These are phyloP conservation scores for Dichomitus squalens DNA, from an alignment of 1,284 basidiomycete species.

Conservation along the genomic window DNA sequence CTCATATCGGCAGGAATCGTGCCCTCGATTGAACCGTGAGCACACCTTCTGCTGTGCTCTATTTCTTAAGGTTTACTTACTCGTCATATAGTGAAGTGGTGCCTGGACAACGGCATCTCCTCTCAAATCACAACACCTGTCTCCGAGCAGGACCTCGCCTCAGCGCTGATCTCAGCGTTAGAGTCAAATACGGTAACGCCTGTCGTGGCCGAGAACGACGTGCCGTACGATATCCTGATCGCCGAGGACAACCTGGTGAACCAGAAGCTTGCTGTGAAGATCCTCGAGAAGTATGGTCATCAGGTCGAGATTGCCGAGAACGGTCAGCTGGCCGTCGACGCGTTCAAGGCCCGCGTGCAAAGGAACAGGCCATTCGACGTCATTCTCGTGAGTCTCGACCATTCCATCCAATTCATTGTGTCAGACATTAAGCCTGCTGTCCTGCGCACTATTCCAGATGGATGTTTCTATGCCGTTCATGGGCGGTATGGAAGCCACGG, in stretches of 20 bases:
- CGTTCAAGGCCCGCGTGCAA: conserved; percentile 79
- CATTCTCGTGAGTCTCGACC: conserved; percentile 65
- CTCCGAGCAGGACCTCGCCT: conserved; percentile 85
- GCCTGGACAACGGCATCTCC: conserved; percentile 88
- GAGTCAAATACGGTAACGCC: conserved; percentile 91
- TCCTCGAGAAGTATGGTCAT: conserved; percentile 96
- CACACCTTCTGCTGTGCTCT: conserved; percentile 30
- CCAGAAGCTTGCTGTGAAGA: conserved; percentile 96
- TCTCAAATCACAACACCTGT: conserved; percentile 93
- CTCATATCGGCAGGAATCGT: conserved; percentile 38
- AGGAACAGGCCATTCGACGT: conserved; percentile 82
- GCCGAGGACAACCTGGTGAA: conserved; percentile 99
- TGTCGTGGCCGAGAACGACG: conserved; percentile 78
- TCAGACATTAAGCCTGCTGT: background rate
- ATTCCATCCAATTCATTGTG: background rate
- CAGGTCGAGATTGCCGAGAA: conserved; percentile 98
- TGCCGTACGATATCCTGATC: conserved; percentile 91
- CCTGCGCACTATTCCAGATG: conserved; percentile 63
- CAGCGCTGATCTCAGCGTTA: conserved; percentile 92
- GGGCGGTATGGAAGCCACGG: conserved; percentile 92
- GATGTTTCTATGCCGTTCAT: conserved; percentile 98
- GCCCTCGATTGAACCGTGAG: conserved; percentile 77
- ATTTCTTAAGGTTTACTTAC: background rate
- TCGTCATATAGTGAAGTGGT: conserved; percentile 77
- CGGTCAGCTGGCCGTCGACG: conserved; percentile 88